Conservation (phyloP, 768 basidiomycete species). For the Termitomyces sp. region DNA sequence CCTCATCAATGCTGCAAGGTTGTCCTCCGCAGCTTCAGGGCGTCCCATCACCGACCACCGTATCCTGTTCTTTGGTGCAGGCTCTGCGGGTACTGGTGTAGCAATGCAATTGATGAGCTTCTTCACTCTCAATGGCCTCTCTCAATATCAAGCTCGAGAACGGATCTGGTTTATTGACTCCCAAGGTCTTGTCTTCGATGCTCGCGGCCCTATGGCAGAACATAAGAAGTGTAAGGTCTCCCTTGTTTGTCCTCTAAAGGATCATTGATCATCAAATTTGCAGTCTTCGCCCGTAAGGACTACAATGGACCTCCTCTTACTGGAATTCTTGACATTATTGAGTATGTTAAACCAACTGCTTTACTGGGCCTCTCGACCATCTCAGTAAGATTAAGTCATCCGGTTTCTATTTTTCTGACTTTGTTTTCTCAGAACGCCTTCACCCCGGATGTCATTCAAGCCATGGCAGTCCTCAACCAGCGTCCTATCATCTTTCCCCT, state of each 20-base stretch:
- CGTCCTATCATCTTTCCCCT: constrained; percentile 92
- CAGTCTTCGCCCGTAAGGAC: constrained; percentile 82
- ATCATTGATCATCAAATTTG: background rate
- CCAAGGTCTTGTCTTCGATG: constrained; percentile 78
- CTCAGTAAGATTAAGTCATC: constrained; percentile 35
- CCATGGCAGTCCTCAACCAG: constrained; percentile 77
- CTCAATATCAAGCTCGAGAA: constrained; percentile 70
- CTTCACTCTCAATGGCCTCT: constrained; percentile 78
- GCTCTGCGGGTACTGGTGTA: constrained; percentile 90
- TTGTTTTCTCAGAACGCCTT: constrained; percentile 61
- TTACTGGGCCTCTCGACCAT: constrained; percentile 89
- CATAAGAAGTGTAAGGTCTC: constrained; percentile 73
- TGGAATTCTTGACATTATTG: constrained; percentile 72
- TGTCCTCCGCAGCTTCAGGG: constrained; percentile 71
- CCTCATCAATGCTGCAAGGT: constrained; percentile 81
- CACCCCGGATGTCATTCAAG: constrained; percentile 60
- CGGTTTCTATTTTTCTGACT: background rate
- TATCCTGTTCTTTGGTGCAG: constrained; percentile 92
- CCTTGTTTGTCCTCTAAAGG: background rate
- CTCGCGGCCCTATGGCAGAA: constrained; percentile 69
- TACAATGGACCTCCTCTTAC: constrained; percentile 75
- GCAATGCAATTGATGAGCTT: constrained; percentile 87
- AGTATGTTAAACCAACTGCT: constrained; percentile 83
- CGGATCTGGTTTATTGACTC: constrained; percentile 85
- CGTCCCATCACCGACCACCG: constrained; percentile 67